phyloP scores from a whole-genome alignment of 345 rosid genomes.

The Salix arbutifolia region DNA sequence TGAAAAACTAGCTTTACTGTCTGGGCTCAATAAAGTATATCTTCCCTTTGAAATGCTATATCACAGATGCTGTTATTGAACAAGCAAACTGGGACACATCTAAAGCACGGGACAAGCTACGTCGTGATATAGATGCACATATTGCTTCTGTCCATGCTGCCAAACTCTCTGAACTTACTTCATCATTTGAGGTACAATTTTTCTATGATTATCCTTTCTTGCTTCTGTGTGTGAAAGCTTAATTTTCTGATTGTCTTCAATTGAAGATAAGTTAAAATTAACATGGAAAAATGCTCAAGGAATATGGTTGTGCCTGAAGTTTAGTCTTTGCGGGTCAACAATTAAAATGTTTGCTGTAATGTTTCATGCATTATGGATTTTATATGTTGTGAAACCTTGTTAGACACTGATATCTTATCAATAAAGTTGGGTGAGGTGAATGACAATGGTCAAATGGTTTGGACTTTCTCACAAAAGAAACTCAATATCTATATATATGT shows the following conservation, averaged over 20 bases:
- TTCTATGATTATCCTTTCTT: neutral
- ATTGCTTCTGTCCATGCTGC: conserved; percentile 71
- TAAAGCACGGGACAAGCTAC: conserved; percentile 70
- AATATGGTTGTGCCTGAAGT: neutral
- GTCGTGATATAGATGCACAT: conserved; percentile 84
- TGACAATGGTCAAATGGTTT: neutral
- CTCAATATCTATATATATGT: neutral
- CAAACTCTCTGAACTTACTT: conserved; percentile 73
- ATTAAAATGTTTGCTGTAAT: neutral
- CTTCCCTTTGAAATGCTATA: neutral
- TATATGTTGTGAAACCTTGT: conserved; percentile 1
- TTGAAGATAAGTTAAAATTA: neutral
- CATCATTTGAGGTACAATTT: conserved; percentile 63
- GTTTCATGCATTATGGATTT: neutral
- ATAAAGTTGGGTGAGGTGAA: neutral
- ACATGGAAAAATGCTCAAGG: neutral
- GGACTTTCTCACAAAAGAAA: neutral
- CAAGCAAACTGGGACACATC: conserved; percentile 92
- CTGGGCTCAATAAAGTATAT: neutral
- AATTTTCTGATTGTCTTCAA: neutral
- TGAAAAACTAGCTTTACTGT: neutral
- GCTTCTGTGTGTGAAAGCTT: neutral
- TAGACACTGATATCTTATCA: neutral
- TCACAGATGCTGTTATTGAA: conserved; percentile 74
- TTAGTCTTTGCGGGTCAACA: neutral